These are phyloP conservation scores for Xylariaceae sp. DNA, from an alignment of 2,329 filamentous ascomycete genomes.

Conservation along the genomic window DNA sequence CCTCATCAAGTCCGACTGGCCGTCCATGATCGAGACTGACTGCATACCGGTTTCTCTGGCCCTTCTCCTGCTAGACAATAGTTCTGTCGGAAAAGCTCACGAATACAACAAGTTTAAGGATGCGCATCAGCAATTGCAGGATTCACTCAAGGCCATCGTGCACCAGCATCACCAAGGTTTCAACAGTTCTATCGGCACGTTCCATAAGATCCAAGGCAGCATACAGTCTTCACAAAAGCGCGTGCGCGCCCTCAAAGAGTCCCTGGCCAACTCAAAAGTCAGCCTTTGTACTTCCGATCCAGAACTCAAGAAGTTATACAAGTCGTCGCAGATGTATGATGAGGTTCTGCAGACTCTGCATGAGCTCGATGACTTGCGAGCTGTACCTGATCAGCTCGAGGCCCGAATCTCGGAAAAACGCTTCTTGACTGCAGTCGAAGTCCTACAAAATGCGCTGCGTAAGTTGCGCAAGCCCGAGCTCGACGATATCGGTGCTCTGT, in stretches of 20 bases:
- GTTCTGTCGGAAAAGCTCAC: conserved; percentile 85
- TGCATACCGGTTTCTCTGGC: conserved; percentile 92
- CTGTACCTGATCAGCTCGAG: conserved; percentile 87
- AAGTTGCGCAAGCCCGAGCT: conserved; percentile 82
- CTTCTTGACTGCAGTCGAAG: conserved; percentile 87
- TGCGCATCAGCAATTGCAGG: conserved; percentile 83
- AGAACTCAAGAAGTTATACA: conserved; percentile 84
- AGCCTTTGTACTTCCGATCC: conserved; percentile 82
- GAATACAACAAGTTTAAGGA: conserved; percentile 80
- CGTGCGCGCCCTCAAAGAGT: conserved; percentile 75
- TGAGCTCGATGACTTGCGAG: conserved; percentile 80
- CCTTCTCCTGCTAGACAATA: conserved; percentile 89
- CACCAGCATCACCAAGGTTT: conserved; percentile 99
- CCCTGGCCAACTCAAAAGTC: conserved; percentile 72
- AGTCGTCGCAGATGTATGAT: conserved; percentile 84
- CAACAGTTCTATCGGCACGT: conserved; percentile 97
- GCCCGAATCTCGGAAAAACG: conserved; percentile 93
- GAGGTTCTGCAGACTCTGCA: conserved; percentile 77
- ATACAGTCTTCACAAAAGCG: conserved; percentile 84
- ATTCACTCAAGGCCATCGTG: conserved; percentile 87
- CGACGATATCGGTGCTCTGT: conserved; percentile 83
- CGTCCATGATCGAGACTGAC: conserved; percentile 80
- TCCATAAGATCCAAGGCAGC: conserved; percentile 95
- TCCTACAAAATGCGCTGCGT: conserved; percentile 79
- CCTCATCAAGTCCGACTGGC: conserved; percentile 84